phyloP scores from a whole-genome alignment of 2,329 filamentous ascomycete species.

The Bipolaris gigantea region DNA sequence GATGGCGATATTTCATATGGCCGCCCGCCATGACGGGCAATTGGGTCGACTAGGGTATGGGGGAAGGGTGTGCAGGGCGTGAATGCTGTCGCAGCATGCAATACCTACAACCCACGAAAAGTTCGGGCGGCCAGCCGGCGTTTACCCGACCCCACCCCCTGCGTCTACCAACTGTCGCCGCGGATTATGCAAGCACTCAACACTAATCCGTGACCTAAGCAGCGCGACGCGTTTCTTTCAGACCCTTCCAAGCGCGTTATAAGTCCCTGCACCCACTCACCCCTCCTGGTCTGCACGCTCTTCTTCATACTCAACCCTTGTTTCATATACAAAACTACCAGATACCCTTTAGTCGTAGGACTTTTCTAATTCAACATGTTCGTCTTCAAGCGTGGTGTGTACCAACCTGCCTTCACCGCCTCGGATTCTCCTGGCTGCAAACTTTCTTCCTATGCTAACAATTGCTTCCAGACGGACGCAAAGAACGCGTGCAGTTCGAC shows the following conservation, averaged over 20 bases:
- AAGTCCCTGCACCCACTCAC: conserved; percentile 23
- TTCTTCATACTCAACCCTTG: conserved; percentile 23
- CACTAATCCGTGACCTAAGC: conserved; percentile 19
- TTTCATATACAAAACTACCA: conserved; percentile 33
- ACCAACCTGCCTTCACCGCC: conserved; percentile 13
- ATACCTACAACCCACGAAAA: conserved; percentile 23
- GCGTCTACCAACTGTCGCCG: neutral
- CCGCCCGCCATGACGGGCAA: conserved; percentile 74
- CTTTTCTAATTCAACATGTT: conserved; percentile 42
- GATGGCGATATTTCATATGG: conserved; percentile 82
- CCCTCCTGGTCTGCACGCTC: conserved; percentile 27
- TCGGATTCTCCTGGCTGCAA: conserved; percentile 19
- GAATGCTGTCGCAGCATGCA: conserved; percentile 11
- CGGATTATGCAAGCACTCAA: conserved; percentile 28
- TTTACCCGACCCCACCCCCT: conserved; percentile 20
- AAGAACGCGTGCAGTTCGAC: conserved; percentile 99
- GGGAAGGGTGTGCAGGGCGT: conserved; percentile 6
- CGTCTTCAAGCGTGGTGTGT: conserved; percentile 49
- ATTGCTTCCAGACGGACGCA: conserved; percentile 78
- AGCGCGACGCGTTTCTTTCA: conserved; percentile 21
- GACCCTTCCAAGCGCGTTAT: conserved; percentile 28
- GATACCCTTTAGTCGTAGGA: conserved; percentile 21
- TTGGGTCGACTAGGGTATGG: conserved; percentile 7
- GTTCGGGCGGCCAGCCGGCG: conserved; percentile 26
- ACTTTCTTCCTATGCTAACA: conserved; percentile 30